A percentile compares a stretch with the other conserved stretches of the same genome.
Evolutionary conservation across 2,329 filamentous ascomycete genomes (phyloP).

Genomic region (Curvularia spicifera): DNA sequence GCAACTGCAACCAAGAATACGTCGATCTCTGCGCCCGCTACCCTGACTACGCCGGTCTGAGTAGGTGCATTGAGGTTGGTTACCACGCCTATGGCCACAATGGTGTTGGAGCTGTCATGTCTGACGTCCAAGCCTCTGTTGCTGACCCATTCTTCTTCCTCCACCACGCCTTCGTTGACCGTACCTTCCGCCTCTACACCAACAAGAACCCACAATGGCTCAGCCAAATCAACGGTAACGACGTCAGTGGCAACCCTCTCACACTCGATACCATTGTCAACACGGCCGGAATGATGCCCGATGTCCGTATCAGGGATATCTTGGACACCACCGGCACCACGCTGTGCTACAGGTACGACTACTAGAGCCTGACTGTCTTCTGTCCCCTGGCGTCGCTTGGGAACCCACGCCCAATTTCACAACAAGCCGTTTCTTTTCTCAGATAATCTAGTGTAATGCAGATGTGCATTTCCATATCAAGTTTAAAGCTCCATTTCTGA

Average conservation of each 20-base stretch:
- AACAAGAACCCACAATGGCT: constrained; percentile 35
- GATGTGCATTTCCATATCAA: neutral
- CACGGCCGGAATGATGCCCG: constrained; percentile 37
- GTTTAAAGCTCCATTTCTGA: neutral
- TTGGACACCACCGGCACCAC: constrained; percentile 34
- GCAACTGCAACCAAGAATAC: constrained; percentile 36
- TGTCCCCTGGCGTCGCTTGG: neutral
- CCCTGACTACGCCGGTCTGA: constrained; percentile 38
- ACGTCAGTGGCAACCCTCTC: constrained; percentile 29
- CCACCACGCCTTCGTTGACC: constrained; percentile 59
- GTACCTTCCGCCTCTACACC: constrained; percentile 61
- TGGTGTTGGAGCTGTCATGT: constrained; percentile 46
- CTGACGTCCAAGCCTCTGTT: constrained; percentile 42
- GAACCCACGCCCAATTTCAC: constrained; percentile 1
- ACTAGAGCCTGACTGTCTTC: constrained; percentile 27
- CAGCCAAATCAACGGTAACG: constrained; percentile 51
- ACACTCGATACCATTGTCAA: constrained; percentile 38
- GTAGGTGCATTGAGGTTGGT: constrained; percentile 36
- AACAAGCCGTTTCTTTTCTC: neutral
- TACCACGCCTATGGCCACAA: constrained; percentile 48
- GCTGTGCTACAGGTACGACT: constrained; percentile 48
- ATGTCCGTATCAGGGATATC: constrained; percentile 39
- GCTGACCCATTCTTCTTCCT: constrained; percentile 55
- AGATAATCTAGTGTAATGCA: neutral
- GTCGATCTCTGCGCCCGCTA: constrained; percentile 39